A percentile compares a stretch with the other conserved stretches of the same genome.
Conservation (phyloP, 2,329 filamentous ascomycete genomes). For the Talaromyces marneffei region DNA sequence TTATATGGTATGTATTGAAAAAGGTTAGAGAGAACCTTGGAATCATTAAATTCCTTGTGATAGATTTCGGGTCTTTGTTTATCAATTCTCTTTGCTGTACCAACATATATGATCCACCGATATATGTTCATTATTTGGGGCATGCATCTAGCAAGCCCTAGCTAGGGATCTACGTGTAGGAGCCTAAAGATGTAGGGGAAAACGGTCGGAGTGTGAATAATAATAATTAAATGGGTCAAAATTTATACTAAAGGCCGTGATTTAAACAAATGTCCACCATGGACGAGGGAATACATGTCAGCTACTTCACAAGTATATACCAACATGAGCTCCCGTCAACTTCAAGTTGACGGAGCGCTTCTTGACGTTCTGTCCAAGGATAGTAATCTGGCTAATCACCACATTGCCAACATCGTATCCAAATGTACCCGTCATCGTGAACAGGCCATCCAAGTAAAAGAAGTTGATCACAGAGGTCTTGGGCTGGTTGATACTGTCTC, state of each 20-base stretch:
- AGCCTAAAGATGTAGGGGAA: no score
- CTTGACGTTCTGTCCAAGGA: slow-evolving; percentile 24
- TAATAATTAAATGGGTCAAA: background rate
- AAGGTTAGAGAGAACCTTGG: background rate
- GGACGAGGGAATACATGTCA: background rate
- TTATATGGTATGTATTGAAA: no score
- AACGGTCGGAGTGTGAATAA: no score
- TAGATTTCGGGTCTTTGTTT: background rate
- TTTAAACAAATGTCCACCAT: background rate
- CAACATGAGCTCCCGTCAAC: background rate
- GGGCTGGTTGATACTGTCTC: slow-evolving; percentile 58
- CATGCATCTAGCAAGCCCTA: background rate
- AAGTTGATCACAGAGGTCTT: slow-evolving; percentile 56
- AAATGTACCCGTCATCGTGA: slow-evolving; percentile 27
- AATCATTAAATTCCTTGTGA: background rate
- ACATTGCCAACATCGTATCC: slow-evolving; percentile 22
- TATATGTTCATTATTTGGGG: background rate
- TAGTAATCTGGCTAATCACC: slow-evolving; percentile 28
- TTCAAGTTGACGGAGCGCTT: slow-evolving; percentile 11
- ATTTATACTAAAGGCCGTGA: background rate
- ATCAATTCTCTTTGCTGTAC: no score
- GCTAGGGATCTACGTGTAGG: background rate
- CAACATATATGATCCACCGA: no score
- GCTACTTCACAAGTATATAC: background rate
- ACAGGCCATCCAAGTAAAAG: slow-evolving; percentile 48